A percentile compares a stretch with the other conserved stretches of the same genome.
Conservation (phyloP, 2,329 filamentous ascomycete species). For the Erysiphe neolycopersici region DNA sequence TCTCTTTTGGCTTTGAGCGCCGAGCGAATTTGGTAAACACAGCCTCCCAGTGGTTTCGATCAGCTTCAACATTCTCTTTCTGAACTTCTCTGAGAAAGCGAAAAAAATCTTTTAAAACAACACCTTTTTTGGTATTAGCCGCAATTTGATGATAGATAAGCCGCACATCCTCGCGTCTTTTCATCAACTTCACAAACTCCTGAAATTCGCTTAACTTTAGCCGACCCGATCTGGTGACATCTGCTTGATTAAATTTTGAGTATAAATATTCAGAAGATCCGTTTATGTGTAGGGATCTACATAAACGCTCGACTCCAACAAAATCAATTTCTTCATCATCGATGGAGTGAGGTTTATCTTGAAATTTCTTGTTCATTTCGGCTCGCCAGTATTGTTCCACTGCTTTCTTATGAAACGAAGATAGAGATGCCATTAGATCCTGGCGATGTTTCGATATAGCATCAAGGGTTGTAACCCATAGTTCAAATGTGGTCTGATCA, state of each 20-base stretch:
- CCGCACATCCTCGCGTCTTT: slow-evolving; percentile 58
- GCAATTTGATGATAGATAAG: slow-evolving; percentile 40
- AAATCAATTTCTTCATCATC: slow-evolving; percentile 52
- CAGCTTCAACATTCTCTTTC: slow-evolving; percentile 43
- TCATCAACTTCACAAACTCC: slow-evolving; percentile 58
- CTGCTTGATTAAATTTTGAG: slow-evolving; percentile 47
- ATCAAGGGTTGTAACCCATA: slow-evolving; percentile 68
- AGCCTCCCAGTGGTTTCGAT: slow-evolving; percentile 38
- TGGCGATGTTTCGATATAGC: slow-evolving; percentile 66
- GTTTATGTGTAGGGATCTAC: slow-evolving; percentile 77
- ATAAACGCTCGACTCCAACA: slow-evolving; percentile 53
- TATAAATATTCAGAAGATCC: slow-evolving; percentile 50
- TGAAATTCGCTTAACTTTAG: slow-evolving; percentile 63
- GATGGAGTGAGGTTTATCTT: slow-evolving; percentile 21
- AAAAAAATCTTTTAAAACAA: slow-evolving; percentile 50
- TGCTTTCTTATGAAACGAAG: slow-evolving; percentile 60
- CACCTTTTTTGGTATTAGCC: slow-evolving; percentile 29
- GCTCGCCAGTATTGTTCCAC: slow-evolving; percentile 64
- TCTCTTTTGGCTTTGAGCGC: slow-evolving; percentile 23
- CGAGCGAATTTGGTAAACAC: slow-evolving; percentile 46
- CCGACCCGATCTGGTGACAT: slow-evolving; percentile 32
- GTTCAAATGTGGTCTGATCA: slow-evolving; percentile 38
- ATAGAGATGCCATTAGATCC: slow-evolving; percentile 69
- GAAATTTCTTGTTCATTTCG: slow-evolving; percentile 48
- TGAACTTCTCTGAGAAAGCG: slow-evolving; percentile 49